Percentiles rank a stretch among this genome's conserved stretches.
phyloP scores from a whole-genome alignment of 2,329 filamentous ascomycete species.

The Diplodia mutila region DNA sequence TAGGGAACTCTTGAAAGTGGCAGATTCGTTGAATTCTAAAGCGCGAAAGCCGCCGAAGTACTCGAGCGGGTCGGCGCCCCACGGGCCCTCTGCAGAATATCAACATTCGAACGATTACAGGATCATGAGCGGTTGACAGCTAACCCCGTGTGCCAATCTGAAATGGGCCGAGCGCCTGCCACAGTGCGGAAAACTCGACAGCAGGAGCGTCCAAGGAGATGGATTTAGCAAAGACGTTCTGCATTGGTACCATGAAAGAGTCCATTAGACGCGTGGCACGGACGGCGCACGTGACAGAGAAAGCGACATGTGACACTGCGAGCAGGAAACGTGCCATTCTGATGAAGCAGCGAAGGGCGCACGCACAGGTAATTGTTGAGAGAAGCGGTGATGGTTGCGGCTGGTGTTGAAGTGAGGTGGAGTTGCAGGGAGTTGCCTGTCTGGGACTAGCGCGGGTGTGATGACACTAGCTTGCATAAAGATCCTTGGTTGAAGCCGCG shows the following conservation, averaged over 20 bases:
- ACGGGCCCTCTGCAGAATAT: conserved; percentile 54
- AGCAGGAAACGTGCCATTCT: not conserved
- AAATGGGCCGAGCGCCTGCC: conserved; percentile 62
- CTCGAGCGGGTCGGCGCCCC: conserved; percentile 63
- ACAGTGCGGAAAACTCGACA: conserved; percentile 44
- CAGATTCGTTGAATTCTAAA: conserved; percentile 48
- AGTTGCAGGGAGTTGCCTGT: conserved; percentile 5
- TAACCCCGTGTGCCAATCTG: conserved; percentile 62
- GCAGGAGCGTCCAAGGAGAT: conserved; percentile 4
- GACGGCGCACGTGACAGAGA: not conserved
- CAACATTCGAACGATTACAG: conserved; percentile 13
- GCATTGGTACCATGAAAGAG: not conserved
- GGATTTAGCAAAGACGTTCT: not conserved
- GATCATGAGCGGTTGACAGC: conserved; percentile 28
- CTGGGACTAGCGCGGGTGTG: not conserved
- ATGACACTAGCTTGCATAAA: conserved; percentile 13
- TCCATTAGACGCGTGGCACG: conserved; percentile 4
- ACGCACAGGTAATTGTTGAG: not conserved
- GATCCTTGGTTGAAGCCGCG: conserved; percentile 11
- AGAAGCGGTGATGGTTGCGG: conserved; percentile 1
- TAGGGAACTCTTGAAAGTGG: conserved; percentile 55
- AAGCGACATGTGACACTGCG: not conserved
- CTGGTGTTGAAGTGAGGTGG: conserved; percentile 13
- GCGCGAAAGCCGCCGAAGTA: conserved; percentile 56
- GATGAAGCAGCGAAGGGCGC: not conserved